Percentiles rank a stretch among this genome's conserved stretches.
Conservation (phyloP, 1,284 basidiomycete species). For the Pholiota adiposa region DNA sequence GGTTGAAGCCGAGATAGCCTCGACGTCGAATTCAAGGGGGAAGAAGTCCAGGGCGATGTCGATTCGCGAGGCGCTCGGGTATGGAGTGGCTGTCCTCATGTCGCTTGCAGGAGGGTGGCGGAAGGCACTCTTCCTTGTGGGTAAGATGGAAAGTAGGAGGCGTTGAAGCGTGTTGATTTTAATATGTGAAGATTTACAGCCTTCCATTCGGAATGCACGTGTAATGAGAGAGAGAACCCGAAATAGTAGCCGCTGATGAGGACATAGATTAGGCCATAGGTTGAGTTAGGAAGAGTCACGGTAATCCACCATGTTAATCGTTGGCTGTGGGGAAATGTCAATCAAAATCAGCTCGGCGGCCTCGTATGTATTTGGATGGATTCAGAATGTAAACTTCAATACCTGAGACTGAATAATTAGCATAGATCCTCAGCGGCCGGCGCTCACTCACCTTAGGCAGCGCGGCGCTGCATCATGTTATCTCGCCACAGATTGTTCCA, state of each 20-base stretch:
- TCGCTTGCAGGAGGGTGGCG: not conserved
- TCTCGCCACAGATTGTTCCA: not conserved
- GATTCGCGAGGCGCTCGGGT: not conserved
- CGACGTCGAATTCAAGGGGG: not conserved
- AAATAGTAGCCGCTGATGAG: not conserved
- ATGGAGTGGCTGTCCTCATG: not conserved
- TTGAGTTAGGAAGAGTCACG: not conserved
- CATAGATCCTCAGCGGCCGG: not conserved
- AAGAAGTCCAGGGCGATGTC: not conserved
- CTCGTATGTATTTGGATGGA: not conserved
- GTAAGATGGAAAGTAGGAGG: not conserved
- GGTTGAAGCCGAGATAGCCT: not conserved
- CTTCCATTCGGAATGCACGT: conserved; percentile 1
- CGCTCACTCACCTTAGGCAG: not conserved
- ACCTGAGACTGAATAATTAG: not conserved
- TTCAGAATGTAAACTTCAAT: not conserved
- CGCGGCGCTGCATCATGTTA: not conserved
- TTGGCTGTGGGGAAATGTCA: not conserved
- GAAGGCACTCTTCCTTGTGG: not conserved
- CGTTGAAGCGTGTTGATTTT: not conserved
- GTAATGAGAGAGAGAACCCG: not conserved
- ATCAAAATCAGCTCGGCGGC: not conserved
- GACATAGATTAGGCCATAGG: not conserved
- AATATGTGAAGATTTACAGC: conserved; percentile 1
- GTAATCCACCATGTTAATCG: not conserved